phyloP scores from a whole-genome alignment of 176 grass and related monocot genomes.

The Eremochloa ophiuroides region DNA sequence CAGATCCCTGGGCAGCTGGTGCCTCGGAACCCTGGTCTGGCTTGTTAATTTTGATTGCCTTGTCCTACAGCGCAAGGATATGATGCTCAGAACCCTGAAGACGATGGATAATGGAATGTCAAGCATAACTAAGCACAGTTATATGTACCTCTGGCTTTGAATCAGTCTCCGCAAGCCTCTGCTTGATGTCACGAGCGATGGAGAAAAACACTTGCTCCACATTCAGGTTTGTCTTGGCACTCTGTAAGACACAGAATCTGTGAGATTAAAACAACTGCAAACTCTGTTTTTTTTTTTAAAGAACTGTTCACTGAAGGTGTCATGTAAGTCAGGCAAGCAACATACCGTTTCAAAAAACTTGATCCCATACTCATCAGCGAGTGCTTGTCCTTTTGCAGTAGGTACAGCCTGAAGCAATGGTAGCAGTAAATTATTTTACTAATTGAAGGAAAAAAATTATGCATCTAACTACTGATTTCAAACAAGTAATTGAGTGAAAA shows the following conservation, averaged over 20 bases:
- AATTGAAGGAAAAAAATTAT: not conserved
- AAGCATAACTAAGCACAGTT: not conserved
- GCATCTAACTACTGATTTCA: not conserved
- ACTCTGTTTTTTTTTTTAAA: not conserved
- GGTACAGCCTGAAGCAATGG: constrained; percentile 74
- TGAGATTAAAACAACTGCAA: not conserved
- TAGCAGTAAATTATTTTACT: not conserved
- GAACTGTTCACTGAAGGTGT: not conserved
- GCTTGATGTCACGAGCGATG: constrained; percentile 87
- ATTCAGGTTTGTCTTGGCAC: constrained; percentile 94
- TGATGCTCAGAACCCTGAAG: not conserved
- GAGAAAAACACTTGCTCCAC: constrained; percentile 98
- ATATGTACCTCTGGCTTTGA: constrained; percentile 77
- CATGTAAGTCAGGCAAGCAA: constrained; percentile 8
- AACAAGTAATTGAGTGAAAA: not conserved
- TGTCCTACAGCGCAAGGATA: constrained; percentile 54
- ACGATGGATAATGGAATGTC: not conserved
- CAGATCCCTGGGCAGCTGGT: constrained; percentile 45
- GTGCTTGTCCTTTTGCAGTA: constrained; percentile 87
- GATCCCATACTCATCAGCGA: constrained; percentile 96
- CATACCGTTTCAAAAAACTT: constrained; percentile 99
- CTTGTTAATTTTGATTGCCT: constrained; percentile 85
- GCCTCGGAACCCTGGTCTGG: constrained; percentile 28
- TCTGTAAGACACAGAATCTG: constrained; percentile 40
- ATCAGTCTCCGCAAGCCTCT: constrained; percentile 77